Base-by-base conservation (phyloP, 1,284 basidiomycete genomes). In the Hemileia vastatrix region DNA sequence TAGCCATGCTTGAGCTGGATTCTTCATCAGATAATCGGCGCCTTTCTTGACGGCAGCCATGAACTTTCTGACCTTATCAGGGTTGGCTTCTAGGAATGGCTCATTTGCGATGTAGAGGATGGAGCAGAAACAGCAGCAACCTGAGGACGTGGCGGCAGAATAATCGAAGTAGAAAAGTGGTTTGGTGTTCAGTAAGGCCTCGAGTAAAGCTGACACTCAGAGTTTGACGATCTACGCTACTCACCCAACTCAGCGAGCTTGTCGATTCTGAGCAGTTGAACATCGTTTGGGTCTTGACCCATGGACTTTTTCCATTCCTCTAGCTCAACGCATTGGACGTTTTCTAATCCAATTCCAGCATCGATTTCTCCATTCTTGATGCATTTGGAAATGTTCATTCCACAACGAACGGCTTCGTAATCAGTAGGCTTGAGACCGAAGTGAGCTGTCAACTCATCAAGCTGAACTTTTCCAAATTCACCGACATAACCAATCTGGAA, bases 61-160 rank as follows among this genome's bases (percentile, higher is more conserved):
- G 45, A 72, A 72, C 6, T 67, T 66, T 1, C 63, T 56, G 5
- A 66, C 69, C 63, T 70, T 67, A 6, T 68, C 69, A 1, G 69
- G 69, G 40, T 68, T 21, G 49, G 51, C 31, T 45, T 48, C 36
- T 54, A 72, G 49, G 62, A 71, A 72, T 40, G 61, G 36, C 50
- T 67, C 65, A 56, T 72, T 72, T 54, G 66, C 71, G 24, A 72
- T 71, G 64, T 69, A 70, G 33, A 72, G 66, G 64, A 72, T 71
- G 15, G 70, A 71, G 67, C 71, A 72, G 66, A 72, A 72, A 66
- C 71, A 72, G 66, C 71, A 72, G 69, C 71, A 72, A 45, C 71
- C 27, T 40, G 36, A 40, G 36, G 36, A 40, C 8, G 15, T 40
- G 36, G 36, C 36, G 15, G 36, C 8, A 15, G 15, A 40, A 15